Evolutionary conservation across 495 filamentous ascomycete genomes (phyloP).

Genomic region (Podospora sp.): DNA sequence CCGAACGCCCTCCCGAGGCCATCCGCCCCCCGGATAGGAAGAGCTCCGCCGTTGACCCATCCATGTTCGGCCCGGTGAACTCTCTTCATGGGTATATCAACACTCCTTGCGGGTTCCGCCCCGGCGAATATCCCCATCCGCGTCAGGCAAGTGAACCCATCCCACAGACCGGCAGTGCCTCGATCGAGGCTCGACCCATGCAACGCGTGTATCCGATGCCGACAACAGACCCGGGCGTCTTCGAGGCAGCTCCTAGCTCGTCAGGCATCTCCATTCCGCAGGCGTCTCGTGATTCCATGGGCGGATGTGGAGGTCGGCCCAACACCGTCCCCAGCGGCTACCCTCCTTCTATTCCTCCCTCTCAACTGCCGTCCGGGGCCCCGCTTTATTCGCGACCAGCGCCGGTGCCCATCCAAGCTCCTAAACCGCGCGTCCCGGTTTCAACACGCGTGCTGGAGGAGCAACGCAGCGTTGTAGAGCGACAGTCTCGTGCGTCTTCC

Average conservation of each 20-base stretch:
- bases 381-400: constrained; percentile 31
- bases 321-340: neutral
- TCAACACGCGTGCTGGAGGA: constrained; percentile 47
- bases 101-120: constrained; percentile 53
- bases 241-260: constrained; percentile 54
- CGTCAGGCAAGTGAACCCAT: constrained; percentile 24
- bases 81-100: constrained; percentile 54
- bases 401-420: constrained; percentile 50
- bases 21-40: constrained; percentile 43
- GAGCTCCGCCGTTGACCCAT: constrained; percentile 54
- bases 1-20: constrained; percentile 31
- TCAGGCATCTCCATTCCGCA: constrained; percentile 49
- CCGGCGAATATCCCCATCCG: constrained; percentile 29
- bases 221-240: constrained; percentile 62
- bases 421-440: constrained; percentile 46
- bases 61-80: constrained; percentile 56
- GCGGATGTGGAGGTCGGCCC: neutral
- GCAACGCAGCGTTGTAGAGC: constrained; percentile 23
- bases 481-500: constrained; percentile 8
- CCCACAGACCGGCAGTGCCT: constrained; percentile 32
- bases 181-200: constrained; percentile 42
- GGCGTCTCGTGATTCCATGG: constrained; percentile 16
- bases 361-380: constrained; percentile 7
- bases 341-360: constrained; percentile 17
- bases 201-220: constrained; percentile 54